phyloP scores from a whole-genome alignment of 1,284 basidiomycete genomes.

The Cutaneotrichosporon sp. region DNA sequence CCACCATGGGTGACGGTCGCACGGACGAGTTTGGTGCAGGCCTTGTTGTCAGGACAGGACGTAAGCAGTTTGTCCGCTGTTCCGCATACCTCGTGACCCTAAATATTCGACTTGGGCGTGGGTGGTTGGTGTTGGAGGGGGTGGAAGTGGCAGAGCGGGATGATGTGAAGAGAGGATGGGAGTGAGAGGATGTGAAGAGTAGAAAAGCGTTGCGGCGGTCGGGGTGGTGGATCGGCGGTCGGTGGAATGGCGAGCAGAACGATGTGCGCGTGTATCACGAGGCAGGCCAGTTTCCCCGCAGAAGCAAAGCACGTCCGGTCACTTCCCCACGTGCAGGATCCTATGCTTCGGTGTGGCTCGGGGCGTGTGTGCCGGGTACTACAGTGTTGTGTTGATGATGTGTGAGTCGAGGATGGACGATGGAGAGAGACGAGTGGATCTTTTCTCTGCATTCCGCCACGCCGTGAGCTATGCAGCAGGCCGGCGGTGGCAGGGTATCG shows the following conservation, averaged over 20 bases:
- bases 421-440: neutral
- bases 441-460: neutral
- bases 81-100: neutral
- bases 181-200: neutral
- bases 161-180: neutral
- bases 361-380: neutral
- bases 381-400: neutral
- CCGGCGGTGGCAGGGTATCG: no score
- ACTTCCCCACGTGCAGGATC: neutral
- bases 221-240: no score
- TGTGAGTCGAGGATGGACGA: neutral
- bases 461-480: neutral
- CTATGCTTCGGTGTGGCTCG: neutral
- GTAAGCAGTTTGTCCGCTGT: neutral
- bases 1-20: constrained; percentile 4
- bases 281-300: neutral
- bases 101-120: neutral
- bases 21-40: neutral
- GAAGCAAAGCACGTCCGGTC: neutral
- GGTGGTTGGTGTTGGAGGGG: neutral
- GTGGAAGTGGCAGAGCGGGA: neutral
- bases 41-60: neutral
- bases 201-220: neutral
- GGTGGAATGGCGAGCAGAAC: neutral
- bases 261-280: neutral